A percentile compares a stretch with the other conserved stretches of the same genome.
Evolutionary conservation across 1,139 yeast genomes (phyloP).

Genomic region (Saccharomyces pastorianus): DNA sequence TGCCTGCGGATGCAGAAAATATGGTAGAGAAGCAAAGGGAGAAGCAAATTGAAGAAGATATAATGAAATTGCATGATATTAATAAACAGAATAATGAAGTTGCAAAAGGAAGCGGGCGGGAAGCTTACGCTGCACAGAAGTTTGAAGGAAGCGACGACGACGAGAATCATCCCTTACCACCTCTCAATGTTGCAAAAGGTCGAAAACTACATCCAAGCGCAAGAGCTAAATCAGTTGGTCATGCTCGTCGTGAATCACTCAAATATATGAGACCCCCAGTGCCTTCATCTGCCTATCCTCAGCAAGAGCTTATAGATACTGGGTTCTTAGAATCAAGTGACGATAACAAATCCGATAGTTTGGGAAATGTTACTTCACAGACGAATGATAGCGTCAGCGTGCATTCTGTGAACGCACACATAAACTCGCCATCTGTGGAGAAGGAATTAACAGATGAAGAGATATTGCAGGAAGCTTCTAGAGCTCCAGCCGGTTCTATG

Average conservation of each 20-base stretch:
- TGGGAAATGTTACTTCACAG: slow-evolving; percentile 4
- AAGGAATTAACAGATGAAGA: slow-evolving; percentile 48
- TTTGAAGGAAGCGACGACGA: slow-evolving; percentile 1
- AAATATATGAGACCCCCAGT: slow-evolving; percentile 30
- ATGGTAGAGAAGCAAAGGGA: slow-evolving; percentile 21
- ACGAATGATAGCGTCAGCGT: background rate
- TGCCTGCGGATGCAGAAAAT: slow-evolving; percentile 24
- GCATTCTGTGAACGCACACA: background rate
- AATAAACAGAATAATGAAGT: background rate
- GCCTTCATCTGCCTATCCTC: slow-evolving; percentile 32
- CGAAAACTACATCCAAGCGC: slow-evolving; percentile 65
- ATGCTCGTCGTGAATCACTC: slow-evolving; percentile 53
- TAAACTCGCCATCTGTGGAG: slow-evolving; percentile 4
- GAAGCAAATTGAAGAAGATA: slow-evolving; percentile 13
- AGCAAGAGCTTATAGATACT: slow-evolving; percentile 29
- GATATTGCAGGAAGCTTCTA: slow-evolving; percentile 55
- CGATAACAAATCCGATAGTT: slow-evolving; percentile 47
- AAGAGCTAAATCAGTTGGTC: slow-evolving; percentile 79
- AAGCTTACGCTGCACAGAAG: slow-evolving; percentile 3
- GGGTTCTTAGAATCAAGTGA: slow-evolving; percentile 63
- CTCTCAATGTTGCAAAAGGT: slow-evolving; percentile 15
- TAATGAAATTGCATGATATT: slow-evolving; percentile 9
- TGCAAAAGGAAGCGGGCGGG: background rate
- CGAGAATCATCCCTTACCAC: slow-evolving; percentile 15
- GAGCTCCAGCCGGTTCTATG: slow-evolving; percentile 68